Evolutionary conservation across 164 flowering plant species (phyloP).

Genomic region (Piper longum): DNA sequence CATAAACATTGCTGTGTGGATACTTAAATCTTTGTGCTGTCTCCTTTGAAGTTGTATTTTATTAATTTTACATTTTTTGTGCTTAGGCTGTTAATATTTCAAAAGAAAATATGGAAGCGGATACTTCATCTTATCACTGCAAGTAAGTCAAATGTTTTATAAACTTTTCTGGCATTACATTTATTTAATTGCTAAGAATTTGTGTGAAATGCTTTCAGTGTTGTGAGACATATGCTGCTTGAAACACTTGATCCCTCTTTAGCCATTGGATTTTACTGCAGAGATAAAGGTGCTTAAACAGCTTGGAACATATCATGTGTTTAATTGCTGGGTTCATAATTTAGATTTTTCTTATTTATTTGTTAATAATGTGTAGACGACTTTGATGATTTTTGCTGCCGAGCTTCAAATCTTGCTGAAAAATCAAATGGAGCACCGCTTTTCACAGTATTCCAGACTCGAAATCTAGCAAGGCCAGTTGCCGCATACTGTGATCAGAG

Average conservation of each 20-base stretch:
- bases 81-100: slow-evolving; percentile 43
- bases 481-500: slow-evolving; percentile 10
- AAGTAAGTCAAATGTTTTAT: slow-evolving; percentile 25
- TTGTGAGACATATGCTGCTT: slow-evolving; percentile 43
- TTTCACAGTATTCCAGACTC: slow-evolving; percentile 43
- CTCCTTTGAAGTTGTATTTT: too few relatives aligned
- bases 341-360: not conserved
- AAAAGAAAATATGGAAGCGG: slow-evolving; percentile 34
- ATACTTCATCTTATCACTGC: slow-evolving; percentile 89
- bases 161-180: not conserved
- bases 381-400: slow-evolving; percentile 70
- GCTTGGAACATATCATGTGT: not conserved
- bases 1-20: too few relatives aligned
- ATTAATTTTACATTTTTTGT: not conserved
- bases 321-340: not conserved
- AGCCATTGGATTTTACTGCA: slow-evolving; percentile 86
- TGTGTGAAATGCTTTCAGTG: slow-evolving; percentile 16
- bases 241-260: slow-evolving; percentile 74
- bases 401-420: slow-evolving; percentile 59
- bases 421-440: slow-evolving; percentile 80
- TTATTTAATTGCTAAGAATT: not conserved
- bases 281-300: slow-evolving; percentile 43
- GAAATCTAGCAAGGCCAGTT: slow-evolving; percentile 11
- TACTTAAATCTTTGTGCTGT: too few relatives aligned
- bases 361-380: slow-evolving; percentile 36